Evolutionary conservation across 371 early-diverging fungal species (phyloP), one percentile per base, ranked within the genome.

Genomic region (Mortierella sp.): DNA sequence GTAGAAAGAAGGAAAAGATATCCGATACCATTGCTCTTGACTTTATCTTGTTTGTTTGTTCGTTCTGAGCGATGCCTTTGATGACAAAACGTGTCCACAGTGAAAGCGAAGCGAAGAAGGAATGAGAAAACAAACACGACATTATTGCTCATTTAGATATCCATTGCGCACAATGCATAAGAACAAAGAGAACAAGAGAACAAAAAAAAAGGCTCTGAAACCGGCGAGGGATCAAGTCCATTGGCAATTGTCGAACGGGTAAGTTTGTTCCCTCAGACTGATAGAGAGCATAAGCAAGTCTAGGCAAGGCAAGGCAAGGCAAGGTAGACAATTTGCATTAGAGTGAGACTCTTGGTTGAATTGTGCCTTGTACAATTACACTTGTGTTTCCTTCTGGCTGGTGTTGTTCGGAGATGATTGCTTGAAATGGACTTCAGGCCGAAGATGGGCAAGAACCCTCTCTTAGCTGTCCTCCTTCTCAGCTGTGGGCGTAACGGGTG

Each of bases 341-440:
- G 37, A 61, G 37, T 61, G 61, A 61, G 61, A 61, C 61, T 31
- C 31, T 61, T 61, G 34, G 34, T 19, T 34, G 37, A 61, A 9
- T 2, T 58, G 31, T 24, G 29, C n/a, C n/a, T n/a, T n/a, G n/a
- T n/a, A 53, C 26, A 53, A 53, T 29, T 29, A 53, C 29, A 50
- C 22, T n/a, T n/a, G 31, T 53, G 55, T 48, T 48, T 48, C 22
- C 22, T n/a, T 6, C 22, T 4, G 22, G 22, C 4, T 14, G 13
- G 34, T 34, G 61, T 34, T 22, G 16, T 61, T 61, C 61, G 61
- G 61, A 61, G 61, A 61, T 61, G 61, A 61, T 61, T 61, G 61
- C 61, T 61, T 61, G 61, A 61, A 61, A 61, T 61, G 61, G 61
- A 61, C 34, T 61, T 61, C 61, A 22, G 39, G 61, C 61, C 61